Evolutionary conservation across 352 stramenopile genomes (phyloP).

Genomic region (Pythium myriotylum): DNA sequence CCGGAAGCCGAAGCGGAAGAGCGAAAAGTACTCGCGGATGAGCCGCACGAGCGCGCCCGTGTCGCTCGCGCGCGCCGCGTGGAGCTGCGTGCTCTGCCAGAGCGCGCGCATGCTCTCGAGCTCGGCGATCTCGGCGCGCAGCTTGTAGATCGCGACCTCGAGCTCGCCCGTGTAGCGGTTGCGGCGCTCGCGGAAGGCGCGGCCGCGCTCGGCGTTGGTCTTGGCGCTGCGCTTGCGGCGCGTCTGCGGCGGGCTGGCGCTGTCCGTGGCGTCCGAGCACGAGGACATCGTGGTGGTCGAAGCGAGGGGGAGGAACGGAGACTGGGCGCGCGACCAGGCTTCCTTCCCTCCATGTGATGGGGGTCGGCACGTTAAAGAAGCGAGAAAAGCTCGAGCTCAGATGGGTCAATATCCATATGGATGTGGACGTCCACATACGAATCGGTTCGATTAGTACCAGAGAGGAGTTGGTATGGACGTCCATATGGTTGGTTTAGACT

Average conservation of each 20-base stretch:
- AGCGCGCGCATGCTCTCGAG: constrained; percentile 24
- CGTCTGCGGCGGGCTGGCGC: background rate
- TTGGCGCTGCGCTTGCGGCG: constrained; percentile 12
- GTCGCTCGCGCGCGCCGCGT: constrained; percentile 19
- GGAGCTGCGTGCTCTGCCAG: constrained; percentile 24
- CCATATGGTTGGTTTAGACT: no score
- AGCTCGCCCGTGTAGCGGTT: constrained; percentile 22
- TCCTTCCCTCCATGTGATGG: no score
- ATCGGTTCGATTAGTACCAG: no score
- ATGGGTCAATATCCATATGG: constrained; percentile 6
- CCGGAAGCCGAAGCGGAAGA: constrained; percentile 24
- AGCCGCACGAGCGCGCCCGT: constrained; percentile 24
- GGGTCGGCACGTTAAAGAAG: no score
- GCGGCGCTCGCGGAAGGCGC: constrained; percentile 26
- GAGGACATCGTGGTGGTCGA: background rate
- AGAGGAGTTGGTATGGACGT: no score
- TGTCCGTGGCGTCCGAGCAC: background rate
- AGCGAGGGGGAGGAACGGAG: no score
- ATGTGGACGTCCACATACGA: constrained; percentile 2
- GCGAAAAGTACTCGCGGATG: constrained; percentile 24
- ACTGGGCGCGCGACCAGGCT: no score
- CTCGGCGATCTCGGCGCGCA: constrained; percentile 21
- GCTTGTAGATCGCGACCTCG: constrained; percentile 25
- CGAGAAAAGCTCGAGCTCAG: no score
- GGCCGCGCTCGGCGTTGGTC: constrained; percentile 31